Evolutionary conservation across 805 yeast species (phyloP).

Genomic region (Cyberlindnera mrakii): DNA sequence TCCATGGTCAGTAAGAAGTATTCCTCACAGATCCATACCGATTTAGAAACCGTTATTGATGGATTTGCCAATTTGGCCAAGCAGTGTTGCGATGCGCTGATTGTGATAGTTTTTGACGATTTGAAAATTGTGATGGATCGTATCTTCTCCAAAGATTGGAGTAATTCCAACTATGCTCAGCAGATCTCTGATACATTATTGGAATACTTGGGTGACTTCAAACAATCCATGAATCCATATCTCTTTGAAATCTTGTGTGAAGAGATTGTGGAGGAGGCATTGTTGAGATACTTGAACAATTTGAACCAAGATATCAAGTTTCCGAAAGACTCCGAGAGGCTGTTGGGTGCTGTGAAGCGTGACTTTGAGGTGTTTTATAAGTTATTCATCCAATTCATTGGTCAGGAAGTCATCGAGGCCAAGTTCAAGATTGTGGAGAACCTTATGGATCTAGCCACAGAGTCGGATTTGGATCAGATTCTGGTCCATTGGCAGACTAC

Average conservation of each 20-base stretch:
- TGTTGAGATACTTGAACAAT: constrained; percentile 43
- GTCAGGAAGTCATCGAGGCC: constrained; percentile 36
- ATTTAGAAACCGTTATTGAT: constrained; percentile 62
- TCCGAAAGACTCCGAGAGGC: constrained; percentile 35
- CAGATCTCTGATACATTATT: constrained; percentile 66
- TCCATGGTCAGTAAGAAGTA: constrained; percentile 63
- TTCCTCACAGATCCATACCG: constrained; percentile 49
- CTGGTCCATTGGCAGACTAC: constrained; percentile 55
- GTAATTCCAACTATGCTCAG: constrained; percentile 43
- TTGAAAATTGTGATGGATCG: constrained; percentile 52
- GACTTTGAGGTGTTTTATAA: constrained; percentile 56
- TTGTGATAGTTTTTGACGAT: constrained; percentile 67
- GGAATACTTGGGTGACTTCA: constrained; percentile 67
- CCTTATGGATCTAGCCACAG: constrained; percentile 48
- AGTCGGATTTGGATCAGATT: constrained; percentile 40
- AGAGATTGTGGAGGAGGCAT: constrained; percentile 44
- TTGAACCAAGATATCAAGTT: constrained; percentile 36
- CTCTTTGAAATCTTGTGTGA: constrained; percentile 50
- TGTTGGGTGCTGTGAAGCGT: constrained; percentile 46
- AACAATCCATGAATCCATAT: constrained; percentile 44
- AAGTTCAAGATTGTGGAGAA: constrained; percentile 57
- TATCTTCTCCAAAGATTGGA: constrained; percentile 69
- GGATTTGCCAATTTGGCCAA: constrained; percentile 74
- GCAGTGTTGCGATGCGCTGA: constrained; percentile 48
- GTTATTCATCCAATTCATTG: constrained; percentile 41